Evolutionary conservation across 495 filamentous ascomycete genomes (phyloP).

Genomic region (Hyaloscypha finlandica): DNA sequence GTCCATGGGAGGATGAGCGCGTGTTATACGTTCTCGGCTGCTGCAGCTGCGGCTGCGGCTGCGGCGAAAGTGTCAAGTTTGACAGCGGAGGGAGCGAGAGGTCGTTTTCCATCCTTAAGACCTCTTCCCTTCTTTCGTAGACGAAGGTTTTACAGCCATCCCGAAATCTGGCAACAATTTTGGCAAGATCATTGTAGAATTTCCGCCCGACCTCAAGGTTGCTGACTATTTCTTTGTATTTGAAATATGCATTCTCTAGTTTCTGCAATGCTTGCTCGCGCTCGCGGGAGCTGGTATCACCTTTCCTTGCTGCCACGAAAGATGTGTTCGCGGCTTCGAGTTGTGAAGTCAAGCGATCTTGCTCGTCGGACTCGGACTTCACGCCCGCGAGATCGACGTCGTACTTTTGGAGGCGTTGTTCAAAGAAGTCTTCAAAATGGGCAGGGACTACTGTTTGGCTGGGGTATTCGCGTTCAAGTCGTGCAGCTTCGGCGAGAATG

Average conservation of each 20-base stretch:
- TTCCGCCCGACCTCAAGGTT: constrained; percentile 89
- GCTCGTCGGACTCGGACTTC: constrained; percentile 70
- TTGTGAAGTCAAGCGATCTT: constrained; percentile 67
- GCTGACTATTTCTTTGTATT: constrained; percentile 90
- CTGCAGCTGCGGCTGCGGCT: constrained; percentile 15
- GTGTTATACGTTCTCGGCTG: constrained; percentile 9
- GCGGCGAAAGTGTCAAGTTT: constrained; percentile 42
- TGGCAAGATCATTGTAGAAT: constrained; percentile 94
- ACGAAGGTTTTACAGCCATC: constrained; percentile 80
- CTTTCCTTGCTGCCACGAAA: constrained; percentile 70
- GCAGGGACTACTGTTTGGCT: constrained; percentile 78
- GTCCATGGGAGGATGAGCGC: neutral
- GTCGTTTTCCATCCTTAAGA: constrained; percentile 69
- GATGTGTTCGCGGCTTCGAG: constrained; percentile 74
- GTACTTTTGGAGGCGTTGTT: constrained; percentile 76
- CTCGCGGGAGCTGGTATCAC: constrained; percentile 70
- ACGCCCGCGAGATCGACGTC: constrained; percentile 72
- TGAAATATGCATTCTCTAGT: constrained; percentile 88
- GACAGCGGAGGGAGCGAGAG: constrained; percentile 51
- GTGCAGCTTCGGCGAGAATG: constrained; percentile 78
- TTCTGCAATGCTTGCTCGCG: constrained; percentile 85
- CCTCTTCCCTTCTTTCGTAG: constrained; percentile 78
- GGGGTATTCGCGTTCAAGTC: constrained; percentile 81
- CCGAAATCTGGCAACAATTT: constrained; percentile 75
- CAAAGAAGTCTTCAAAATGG: constrained; percentile 91